A percentile compares a stretch with the other conserved stretches of the same genome.
Evolutionary conservation across 2,329 filamentous ascomycete genomes (phyloP).

Genomic region (Xylariaceae sp.): DNA sequence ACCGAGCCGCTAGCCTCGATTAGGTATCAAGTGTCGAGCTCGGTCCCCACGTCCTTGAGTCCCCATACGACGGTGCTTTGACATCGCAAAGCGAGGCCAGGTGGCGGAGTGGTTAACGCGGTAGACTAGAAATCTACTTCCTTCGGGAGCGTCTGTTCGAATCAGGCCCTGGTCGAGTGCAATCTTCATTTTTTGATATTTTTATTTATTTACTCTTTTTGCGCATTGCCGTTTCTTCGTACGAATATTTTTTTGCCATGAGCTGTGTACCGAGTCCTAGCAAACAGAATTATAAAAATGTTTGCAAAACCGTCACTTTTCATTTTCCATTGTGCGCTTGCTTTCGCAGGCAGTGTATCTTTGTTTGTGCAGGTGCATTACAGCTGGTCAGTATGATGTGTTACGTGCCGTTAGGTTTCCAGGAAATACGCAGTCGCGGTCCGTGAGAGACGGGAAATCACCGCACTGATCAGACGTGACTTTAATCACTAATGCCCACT

Average conservation of each 20-base stretch:
- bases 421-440: no score
- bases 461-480: no score
- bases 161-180: slow-evolving; percentile 1
- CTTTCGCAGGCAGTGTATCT: no score
- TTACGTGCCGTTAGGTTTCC: no score
- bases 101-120: slow-evolving; percentile 20
- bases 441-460: no score
- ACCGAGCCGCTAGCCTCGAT: background rate
- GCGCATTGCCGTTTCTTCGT: background rate
- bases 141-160: slow-evolving; percentile 3
- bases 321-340: no score
- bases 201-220: background rate
- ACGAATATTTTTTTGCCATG: background rate
- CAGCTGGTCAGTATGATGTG: no score
- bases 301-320: no score
- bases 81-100: background rate
- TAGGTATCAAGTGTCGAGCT: background rate
- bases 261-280: no score
- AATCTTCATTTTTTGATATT: background rate
- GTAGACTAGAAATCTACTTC: slow-evolving; percentile 12
- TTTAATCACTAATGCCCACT: no score
- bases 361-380: no score
- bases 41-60: background rate
- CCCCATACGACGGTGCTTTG: background rate
- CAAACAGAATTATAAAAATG: no score